phyloP scores from a whole-genome alignment of 495 filamentous ascomycete genomes.

The Penicillium coprophilum region DNA sequence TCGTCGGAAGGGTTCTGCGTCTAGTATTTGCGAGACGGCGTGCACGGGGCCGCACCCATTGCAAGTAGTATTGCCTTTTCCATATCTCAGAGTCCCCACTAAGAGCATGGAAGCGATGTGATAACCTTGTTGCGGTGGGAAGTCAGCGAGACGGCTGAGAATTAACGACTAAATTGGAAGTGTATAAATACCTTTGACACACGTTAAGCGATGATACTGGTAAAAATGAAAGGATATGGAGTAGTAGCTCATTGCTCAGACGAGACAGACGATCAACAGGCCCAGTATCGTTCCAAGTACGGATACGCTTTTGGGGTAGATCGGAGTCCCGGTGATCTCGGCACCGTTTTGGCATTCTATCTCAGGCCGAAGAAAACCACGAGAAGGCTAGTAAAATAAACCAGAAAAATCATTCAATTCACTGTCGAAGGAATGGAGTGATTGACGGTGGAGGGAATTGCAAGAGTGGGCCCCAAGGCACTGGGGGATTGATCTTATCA shows the following conservation, averaged over 20 bases:
- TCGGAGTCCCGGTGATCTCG: conserved; percentile 21
- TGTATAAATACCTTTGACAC: conserved; percentile 59
- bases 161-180: neutral
- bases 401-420: neutral
- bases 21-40: conserved; percentile 70
- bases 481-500: conserved; percentile 1
- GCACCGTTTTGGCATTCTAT: conserved; percentile 49
- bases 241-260: conserved; percentile 83
- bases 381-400: neutral
- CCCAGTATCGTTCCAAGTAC: conserved; percentile 30
- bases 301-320: conserved; percentile 32
- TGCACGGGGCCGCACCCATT: conserved; percentile 84
- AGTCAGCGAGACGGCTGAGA: neutral
- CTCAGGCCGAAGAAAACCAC: neutral
- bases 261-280: conserved; percentile 50
- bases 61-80: conserved; percentile 84
- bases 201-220: conserved; percentile 64
- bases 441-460: neutral
- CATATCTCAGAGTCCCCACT: conserved; percentile 84
- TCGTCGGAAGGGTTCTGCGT: conserved; percentile 40
- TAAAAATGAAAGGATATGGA: conserved; percentile 80
- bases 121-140: conserved; percentile 53
- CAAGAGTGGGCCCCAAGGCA: conserved; percentile 1
- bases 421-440: conserved; percentile 1
- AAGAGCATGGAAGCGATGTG: conserved; percentile 72